These are phyloP conservation scores for Brassica hybrid DNA, from an alignment of 441 rosid genomes.

Conservation along the genomic window DNA sequence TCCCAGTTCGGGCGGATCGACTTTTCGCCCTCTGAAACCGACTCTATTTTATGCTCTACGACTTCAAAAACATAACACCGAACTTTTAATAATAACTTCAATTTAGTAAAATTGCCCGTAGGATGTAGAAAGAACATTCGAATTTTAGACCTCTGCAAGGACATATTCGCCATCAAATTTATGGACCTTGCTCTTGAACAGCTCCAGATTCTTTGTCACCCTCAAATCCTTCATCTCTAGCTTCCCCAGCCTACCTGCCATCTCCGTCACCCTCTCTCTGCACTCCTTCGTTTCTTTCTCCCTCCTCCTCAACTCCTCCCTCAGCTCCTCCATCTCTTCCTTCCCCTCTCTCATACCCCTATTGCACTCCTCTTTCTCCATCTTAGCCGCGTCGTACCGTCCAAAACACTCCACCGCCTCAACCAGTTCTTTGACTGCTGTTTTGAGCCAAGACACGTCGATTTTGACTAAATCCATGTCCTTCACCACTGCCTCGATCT, in stretches of 20 bases:
- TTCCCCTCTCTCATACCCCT: slow-evolving; percentile 44
- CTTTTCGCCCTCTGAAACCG: no score
- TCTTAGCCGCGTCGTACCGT: slow-evolving; percentile 45
- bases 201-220: slow-evolving; percentile 30
- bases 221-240: slow-evolving; percentile 38
- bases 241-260: slow-evolving; percentile 38
- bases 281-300: slow-evolving; percentile 47
- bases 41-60: no score
- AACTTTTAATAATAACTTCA: not conserved
- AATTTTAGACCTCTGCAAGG: slow-evolving; percentile 12
- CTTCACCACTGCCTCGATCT: slow-evolving; percentile 65
- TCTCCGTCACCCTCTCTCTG: slow-evolving; percentile 42
- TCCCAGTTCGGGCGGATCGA: no score
- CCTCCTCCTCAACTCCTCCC: slow-evolving; percentile 49
- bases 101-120: not conserved
- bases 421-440: slow-evolving; percentile 49
- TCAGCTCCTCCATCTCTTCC: slow-evolving; percentile 53
- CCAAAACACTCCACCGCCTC: slow-evolving; percentile 53
- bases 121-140: not conserved
- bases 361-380: slow-evolving; percentile 48
- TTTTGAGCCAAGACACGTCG: slow-evolving; percentile 66
- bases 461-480: slow-evolving; percentile 71
- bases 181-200: slow-evolving; percentile 34
- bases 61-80: no score
- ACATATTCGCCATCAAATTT: slow-evolving; percentile 36